Evolutionary conservation across 768 basidiomycete species (phyloP).

Genomic region (Lentinula guzmanii): DNA sequence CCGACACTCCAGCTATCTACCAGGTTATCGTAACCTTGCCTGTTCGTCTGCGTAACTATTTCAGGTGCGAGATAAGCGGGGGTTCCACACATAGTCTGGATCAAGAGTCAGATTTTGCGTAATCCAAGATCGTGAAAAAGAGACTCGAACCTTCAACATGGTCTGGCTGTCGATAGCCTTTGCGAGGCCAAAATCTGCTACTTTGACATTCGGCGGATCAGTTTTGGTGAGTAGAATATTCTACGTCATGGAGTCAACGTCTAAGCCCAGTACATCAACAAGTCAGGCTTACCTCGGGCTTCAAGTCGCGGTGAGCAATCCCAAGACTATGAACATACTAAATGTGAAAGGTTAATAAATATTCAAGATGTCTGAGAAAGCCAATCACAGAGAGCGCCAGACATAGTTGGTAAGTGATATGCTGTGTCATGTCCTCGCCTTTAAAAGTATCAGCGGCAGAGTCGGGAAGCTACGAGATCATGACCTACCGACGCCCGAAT

Average conservation of each 20-base stretch:
- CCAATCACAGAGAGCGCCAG: slow-evolving; percentile 61
- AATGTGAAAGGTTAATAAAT: background rate
- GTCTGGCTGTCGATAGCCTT: slow-evolving; percentile 82
- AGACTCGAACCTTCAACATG: slow-evolving; percentile 56
- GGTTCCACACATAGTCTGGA: slow-evolving; percentile 92
- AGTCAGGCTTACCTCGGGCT: slow-evolving; percentile 59
- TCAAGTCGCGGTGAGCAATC: slow-evolving; percentile 90
- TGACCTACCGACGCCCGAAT: slow-evolving; percentile 53
- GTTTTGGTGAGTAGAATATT: slow-evolving; percentile 80
- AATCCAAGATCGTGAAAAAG: background rate
- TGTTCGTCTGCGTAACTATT: slow-evolving; percentile 63
- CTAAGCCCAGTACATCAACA: background rate
- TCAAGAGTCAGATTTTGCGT: background rate
- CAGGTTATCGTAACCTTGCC: slow-evolving; percentile 74
- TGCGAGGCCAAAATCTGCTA: slow-evolving; percentile 95
- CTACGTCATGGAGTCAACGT: slow-evolving; percentile 25
- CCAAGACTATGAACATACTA: slow-evolving; percentile 68
- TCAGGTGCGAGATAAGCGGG: slow-evolving; percentile 93
- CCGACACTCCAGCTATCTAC: slow-evolving; percentile 98
- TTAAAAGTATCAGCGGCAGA: slow-evolving; percentile 5
- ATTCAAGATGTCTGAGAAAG: background rate
- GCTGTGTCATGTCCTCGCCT: slow-evolving; percentile 54
- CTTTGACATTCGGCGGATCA: slow-evolving; percentile 68
- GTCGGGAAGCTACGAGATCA: background rate
- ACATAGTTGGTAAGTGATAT: slow-evolving; percentile 81